Base-by-base conservation (phyloP, 1,284 basidiomycete species). In the Rhodotorula sp. region DNA sequence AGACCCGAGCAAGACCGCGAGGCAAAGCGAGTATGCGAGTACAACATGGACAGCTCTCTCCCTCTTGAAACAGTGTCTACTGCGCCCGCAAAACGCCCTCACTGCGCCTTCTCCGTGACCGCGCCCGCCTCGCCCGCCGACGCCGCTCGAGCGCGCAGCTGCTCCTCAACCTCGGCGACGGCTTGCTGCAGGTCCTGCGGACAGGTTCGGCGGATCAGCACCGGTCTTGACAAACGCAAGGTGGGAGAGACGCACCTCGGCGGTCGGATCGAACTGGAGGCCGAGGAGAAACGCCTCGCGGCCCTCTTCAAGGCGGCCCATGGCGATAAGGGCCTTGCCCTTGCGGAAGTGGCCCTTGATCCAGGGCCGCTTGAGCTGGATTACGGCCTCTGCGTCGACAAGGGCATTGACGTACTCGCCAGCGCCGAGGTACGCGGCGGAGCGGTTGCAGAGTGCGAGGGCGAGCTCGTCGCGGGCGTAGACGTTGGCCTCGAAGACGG, bases 271-370 rank as follows among this genome's bases (percentile, higher is more conserved):
- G 78, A 91, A 97, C 73, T 92, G 89, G 73, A 97, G 81, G 0
- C 95, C 95, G 22, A 94, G 85, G 74, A 88, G 85, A 68, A 94
- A 84, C 6, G 94, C 90, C 60, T 95, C 91, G 73, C 86, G 87
- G 5, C 94, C 95, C 65, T 97, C 94, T 50, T 88, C 84, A 65
- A 87, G 83, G 60, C 85, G 84, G 22, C 86, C 85, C 67, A 99
- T 83, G n/a, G 88, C 92, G 9, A 91, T 84, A 58, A 98, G 84
- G 0, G 96, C 94, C 81, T 91, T 91, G 6, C 91, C 92, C 78
- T 90, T 96, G 75, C 96, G 85, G 85, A 96, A 97, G 81, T 98
- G 93, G 0, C 94, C 96, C 81, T 98, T 98, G 78, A 90, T 88
- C 96, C 96, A 99, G 39, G 88, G 88, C 69, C 89, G 86, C 81